Evolutionary conservation across 768 basidiomycete species (phyloP), one percentile per base, ranked within the genome.

Genomic region (Boletus edulis): DNA sequence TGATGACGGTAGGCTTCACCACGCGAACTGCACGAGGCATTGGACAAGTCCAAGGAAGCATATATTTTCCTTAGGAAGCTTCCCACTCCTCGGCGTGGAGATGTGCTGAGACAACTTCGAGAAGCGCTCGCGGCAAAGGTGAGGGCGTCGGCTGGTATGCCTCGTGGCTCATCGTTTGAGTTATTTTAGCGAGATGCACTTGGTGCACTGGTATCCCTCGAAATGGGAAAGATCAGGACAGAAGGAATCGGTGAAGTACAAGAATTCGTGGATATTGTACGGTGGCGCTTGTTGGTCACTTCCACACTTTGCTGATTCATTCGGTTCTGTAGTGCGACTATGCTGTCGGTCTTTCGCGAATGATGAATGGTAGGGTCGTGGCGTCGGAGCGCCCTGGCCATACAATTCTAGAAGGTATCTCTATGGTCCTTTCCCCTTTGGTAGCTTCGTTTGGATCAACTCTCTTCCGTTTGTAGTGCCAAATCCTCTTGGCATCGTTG

Each of bases 191-290:
- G 88, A 32, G 83, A 89, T 51, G 85, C 79, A 37, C 79, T 96
- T 5, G 93, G 93, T 47, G 85, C 87, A 13, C 78, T 96, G 18
- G 84, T 96, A 10, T 87, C 90, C 40, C 78, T 94, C 14, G 91
- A 92, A 69, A 91, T 93, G 90, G 91, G 96, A 17, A 86, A 98
- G 76, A 94, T 97, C 61, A 81, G 78, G 63, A 87, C 89, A 15
- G 95, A 97, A 69, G 95, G 95, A 24, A 76, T 86, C 18, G 95
- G 95, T 15, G 94, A 97, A 74, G 93, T 98, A 13, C 92, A 95
- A 67, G 94, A 96, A 73, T 93, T 95, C 64, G 82, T 97, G 55
- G 94, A 97, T 66, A 92, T 96, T 59, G 92, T 97, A 68, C 67
- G 89, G 3, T 77, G 14, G 49, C 35, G 29, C 32, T 24, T 35